A percentile compares a stretch with the other conserved stretches of the same genome.
Conservation (phyloP, 2,329 filamentous ascomycete genomes). For the Pseudocercospora pini-densiflorae region DNA sequence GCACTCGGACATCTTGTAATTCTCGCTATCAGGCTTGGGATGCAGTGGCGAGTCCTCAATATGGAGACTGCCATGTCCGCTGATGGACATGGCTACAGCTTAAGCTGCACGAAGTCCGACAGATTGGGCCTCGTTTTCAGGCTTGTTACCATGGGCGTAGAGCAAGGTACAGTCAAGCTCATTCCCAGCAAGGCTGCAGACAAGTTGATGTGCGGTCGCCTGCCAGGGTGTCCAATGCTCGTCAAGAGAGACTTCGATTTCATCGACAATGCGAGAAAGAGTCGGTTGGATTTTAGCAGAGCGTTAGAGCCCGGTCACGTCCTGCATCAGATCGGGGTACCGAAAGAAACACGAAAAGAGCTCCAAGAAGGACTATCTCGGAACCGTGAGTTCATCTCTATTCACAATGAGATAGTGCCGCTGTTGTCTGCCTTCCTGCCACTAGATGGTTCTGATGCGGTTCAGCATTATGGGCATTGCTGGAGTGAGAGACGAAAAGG, state of each 20-base stretch:
- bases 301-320: slow-evolving; percentile 96
- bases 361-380: neutral
- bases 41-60: slow-evolving; percentile 8
- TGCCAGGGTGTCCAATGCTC: neutral
- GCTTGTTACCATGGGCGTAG: neutral
- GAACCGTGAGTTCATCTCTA: neutral
- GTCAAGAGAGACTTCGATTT: slow-evolving; percentile 6
- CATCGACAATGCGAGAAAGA: neutral
- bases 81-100: slow-evolving; percentile 9
- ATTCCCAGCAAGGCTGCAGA: slow-evolving; percentile 7
- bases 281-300: neutral
- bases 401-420: slow-evolving; percentile 9
- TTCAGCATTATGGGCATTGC: slow-evolving; percentile 8
- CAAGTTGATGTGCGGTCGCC: slow-evolving; percentile 4
- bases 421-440: slow-evolving; percentile 5
- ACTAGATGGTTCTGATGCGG: neutral
- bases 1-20: slow-evolving; percentile 1
- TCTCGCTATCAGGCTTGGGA: neutral
- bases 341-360: slow-evolving; percentile 70
- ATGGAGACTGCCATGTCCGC: slow-evolving; percentile 7
- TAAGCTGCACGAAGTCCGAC: slow-evolving; percentile 2
- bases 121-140: slow-evolving; percentile 7
- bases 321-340: slow-evolving; percentile 93
- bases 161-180: neutral
- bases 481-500: slow-evolving; percentile 6